Evolutionary conservation across 164 flowering plant genomes (phyloP).

Genomic region (Vitis rotundifolia): DNA sequence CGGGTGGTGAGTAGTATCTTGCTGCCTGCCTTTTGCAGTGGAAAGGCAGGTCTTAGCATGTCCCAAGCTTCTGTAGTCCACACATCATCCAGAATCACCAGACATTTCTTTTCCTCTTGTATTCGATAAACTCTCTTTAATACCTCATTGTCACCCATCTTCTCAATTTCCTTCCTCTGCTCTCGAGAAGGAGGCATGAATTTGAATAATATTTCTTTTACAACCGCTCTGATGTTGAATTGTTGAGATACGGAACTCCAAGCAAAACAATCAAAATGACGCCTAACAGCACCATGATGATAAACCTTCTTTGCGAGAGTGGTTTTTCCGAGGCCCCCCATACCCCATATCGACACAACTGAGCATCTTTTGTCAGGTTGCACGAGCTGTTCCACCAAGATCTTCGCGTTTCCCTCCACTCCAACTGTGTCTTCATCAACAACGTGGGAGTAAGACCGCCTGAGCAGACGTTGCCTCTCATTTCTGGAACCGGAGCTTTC

Average conservation of each 20-base stretch:
- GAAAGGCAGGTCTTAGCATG: slow-evolving; percentile 14
- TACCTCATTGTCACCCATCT: not conserved
- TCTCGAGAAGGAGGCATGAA: slow-evolving; percentile 8
- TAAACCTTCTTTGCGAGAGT: slow-evolving; percentile 24
- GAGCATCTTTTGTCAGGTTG: not conserved
- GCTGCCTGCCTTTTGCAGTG: slow-evolving; percentile 6
- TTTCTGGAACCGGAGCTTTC: not conserved
- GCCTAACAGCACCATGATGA: not conserved
- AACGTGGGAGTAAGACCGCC: slow-evolving; percentile 7
- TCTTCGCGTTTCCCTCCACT: not conserved
- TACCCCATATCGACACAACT: slow-evolving; percentile 18
- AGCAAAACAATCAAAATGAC: slow-evolving; percentile 15
- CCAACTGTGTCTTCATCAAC: slow-evolving; percentile 15
- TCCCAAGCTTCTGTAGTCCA: slow-evolving; percentile 33
- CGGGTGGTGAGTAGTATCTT: slow-evolving; percentile 35
- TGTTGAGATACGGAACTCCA: slow-evolving; percentile 25
- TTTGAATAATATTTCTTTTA: slow-evolving; percentile 3
- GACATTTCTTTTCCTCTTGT: slow-evolving; percentile 18
- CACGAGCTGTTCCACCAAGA: not conserved
- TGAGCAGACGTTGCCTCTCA: not conserved
- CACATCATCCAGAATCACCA: slow-evolving; percentile 44
- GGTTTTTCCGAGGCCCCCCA: slow-evolving; percentile 31
- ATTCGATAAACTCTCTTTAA: not conserved
- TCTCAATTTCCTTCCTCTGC: not conserved
- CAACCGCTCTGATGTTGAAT: slow-evolving; percentile 2